Evolutionary conservation across 176 grass and related monocot species (phyloP), one percentile per base, ranked within the genome.

Genomic region (Phoenix dactylifera): DNA sequence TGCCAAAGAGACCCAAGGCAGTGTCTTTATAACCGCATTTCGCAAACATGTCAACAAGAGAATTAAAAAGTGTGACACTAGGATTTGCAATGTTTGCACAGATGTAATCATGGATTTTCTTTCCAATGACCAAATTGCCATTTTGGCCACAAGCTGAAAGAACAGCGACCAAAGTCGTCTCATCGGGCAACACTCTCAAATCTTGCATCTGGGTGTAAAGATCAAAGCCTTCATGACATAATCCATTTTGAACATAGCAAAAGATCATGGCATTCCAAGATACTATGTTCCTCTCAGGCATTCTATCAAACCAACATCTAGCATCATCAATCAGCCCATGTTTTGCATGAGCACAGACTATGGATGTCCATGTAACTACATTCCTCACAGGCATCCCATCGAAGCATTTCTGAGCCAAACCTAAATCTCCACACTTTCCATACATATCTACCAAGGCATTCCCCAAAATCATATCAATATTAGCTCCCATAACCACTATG

Each of bases 391-490:
- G 12, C 61, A 63, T 63, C 22, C 19, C 23, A 23, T 63, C 39
- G 4, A 63, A 63, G 10, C 30, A 49, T 50, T 6, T 50, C 15
- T 6, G 6, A 2, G 19, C 39, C 7, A 20, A 5, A 22, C 2
- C 17, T 50, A 63, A 22, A 15, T 50, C 18, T 18, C 61, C 61
- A 25, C 62, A 64, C 17, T 64, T 64, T 22, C 39, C 61, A 24
- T 63, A 63, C 62, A 64, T 64, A 30, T 64, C 48, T 25, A 64
- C 4, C 39, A 64, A 51, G 22, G 62, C 19, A 25, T 64, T 51
- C 3, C 18, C 39, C 4, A 23, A 4, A 51, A 51, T 64, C 48
- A 64, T 24, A 32, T 64, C 48, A 16, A 64, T 15, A 24, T 7
- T 24, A 19, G 20, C 28, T 6, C 48, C 62, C 1, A 9, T 64